Base-by-base conservation (phyloP, 2,329 filamentous ascomycete species). In the Colletotrichum salicis region DNA sequence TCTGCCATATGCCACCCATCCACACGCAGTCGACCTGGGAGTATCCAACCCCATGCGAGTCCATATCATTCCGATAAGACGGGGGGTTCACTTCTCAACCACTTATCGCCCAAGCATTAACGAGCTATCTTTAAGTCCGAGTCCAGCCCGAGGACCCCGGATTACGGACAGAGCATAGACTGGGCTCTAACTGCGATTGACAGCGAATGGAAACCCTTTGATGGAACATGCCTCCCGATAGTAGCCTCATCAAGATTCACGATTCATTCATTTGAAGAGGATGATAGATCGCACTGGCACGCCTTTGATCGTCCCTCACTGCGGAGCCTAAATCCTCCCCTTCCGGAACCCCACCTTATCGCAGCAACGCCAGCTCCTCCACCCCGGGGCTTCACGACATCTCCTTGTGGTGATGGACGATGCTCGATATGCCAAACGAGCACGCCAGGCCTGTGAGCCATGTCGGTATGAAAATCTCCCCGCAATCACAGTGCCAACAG, bases 341-440 rank as follows among this genome's bases (percentile, higher is more conserved):
- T 48, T 4, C 41, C 1, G 41, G 1, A 48, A 22, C 19, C 19
- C 19, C 19, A 48, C 41, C 19, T 11, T 48, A 48, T 33, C 31
- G 55, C 29, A 57, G n/a, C n/a, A n/a, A 11, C 55, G 31, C 27
- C 11, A 12, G 12, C 12, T n/a, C 31, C 31, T 33, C 13, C 54
- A 29, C 29, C 19, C n/a, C n/a, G 37, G 29, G 56, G 35, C 11
- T 12, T 37, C 5, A 19, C 13, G 24, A 22, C 22, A n/a, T 11
- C 41, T 27, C 22, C 4, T 3, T 24, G 0, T 56, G 6, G 10
- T n/a, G 22, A 70, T 70, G 68, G 68, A 70, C 35, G 68, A 70
- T 24, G 63, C 57, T n/a, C 57, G 68, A 13, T 70, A 70, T 24
- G 57, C 68, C 13, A 70, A 70, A 52, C 45, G 68, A 24, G 68